Evolutionary conservation across 768 basidiomycete genomes (phyloP).

Genomic region (Lactarius hengduanensis): DNA sequence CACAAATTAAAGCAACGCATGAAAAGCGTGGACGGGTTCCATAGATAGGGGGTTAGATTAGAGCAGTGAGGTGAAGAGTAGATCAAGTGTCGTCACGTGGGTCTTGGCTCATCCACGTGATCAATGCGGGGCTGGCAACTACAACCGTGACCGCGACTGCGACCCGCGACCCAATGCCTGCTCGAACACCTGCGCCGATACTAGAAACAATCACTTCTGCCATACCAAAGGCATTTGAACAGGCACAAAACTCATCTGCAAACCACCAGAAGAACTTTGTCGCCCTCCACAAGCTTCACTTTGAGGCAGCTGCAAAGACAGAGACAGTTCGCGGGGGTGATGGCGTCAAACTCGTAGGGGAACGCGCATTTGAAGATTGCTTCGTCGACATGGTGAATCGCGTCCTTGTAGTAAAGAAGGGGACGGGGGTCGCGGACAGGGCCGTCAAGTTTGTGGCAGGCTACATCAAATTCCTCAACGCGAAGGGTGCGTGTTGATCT

Average conservation of each 20-base stretch:
- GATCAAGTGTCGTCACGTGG: too few species aligned
- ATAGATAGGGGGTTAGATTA: slow-evolving; percentile 5
- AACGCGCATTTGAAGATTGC: slow-evolving; percentile 67
- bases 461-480: slow-evolving; percentile 72
- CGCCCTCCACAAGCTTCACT: slow-evolving; percentile 76
- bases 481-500: slow-evolving; percentile 56
- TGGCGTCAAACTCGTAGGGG: slow-evolving; percentile 63
- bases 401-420: slow-evolving; percentile 76
- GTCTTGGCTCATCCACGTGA: neutral
- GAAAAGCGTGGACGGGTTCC: slow-evolving; percentile 1
- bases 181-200: slow-evolving; percentile 35
- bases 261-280: slow-evolving; percentile 92
- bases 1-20: slow-evolving; percentile 7
- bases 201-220: slow-evolving; percentile 35
- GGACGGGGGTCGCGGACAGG: slow-evolving; percentile 68
- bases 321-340: slow-evolving; percentile 50
- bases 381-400: slow-evolving; percentile 61
- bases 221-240: slow-evolving; percentile 71
- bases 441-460: slow-evolving; percentile 79
- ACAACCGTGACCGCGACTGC: neutral
- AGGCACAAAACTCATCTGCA: slow-evolving; percentile 67
- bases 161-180: slow-evolving; percentile 10
- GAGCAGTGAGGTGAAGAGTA: neutral
- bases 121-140: neutral
- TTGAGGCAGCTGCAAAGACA: slow-evolving; percentile 54